Conservation (phyloP, 1,139 yeast species). For the Candida sojae region DNA sequence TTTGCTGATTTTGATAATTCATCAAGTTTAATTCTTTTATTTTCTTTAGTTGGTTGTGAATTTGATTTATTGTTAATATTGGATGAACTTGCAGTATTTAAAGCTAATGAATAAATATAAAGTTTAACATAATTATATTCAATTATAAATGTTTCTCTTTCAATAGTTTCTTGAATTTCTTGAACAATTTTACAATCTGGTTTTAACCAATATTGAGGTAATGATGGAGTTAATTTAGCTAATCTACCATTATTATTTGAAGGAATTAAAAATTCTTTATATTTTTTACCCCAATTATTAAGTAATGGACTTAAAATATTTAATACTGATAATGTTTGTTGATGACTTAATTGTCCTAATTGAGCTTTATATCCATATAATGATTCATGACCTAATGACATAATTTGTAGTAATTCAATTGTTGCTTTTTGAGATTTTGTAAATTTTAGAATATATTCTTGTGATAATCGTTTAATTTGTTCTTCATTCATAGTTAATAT, state of each 20-base stretch:
- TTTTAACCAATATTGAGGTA: conserved; percentile 32
- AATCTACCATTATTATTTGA: conserved; percentile 29
- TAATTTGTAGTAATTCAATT: conserved; percentile 74
- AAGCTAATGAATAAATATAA: conserved; percentile 80
- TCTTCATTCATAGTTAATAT: conserved; percentile 40
- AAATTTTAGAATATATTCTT: conserved; percentile 39
- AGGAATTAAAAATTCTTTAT: conserved; percentile 54
- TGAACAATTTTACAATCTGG: conserved; percentile 38
- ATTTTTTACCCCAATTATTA: conserved; percentile 75
- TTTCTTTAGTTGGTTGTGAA: neutral
- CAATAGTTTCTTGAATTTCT: conserved; percentile 48
- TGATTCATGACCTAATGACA: conserved; percentile 82
- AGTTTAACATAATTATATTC: conserved; percentile 84
- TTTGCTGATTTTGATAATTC: conserved; percentile 75
- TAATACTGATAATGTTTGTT: conserved; percentile 71
- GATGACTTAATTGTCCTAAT: conserved; percentile 53
- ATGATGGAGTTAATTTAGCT: conserved; percentile 26
- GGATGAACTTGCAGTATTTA: conserved; percentile 48
- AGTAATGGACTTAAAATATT: conserved; percentile 74
- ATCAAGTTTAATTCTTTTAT: conserved; percentile 43
- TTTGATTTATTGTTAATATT: conserved; percentile 4
- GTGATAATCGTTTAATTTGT: conserved; percentile 31
- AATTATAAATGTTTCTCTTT: conserved; percentile 71
- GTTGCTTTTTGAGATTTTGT: conserved; percentile 74
- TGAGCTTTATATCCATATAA: conserved; percentile 69